Percentiles rank a stretch among this genome's conserved stretches.
These are phyloP conservation scores for Backusella luteola DNA, from an alignment of 192 early-diverging fungal species.

Conservation along the genomic window DNA sequence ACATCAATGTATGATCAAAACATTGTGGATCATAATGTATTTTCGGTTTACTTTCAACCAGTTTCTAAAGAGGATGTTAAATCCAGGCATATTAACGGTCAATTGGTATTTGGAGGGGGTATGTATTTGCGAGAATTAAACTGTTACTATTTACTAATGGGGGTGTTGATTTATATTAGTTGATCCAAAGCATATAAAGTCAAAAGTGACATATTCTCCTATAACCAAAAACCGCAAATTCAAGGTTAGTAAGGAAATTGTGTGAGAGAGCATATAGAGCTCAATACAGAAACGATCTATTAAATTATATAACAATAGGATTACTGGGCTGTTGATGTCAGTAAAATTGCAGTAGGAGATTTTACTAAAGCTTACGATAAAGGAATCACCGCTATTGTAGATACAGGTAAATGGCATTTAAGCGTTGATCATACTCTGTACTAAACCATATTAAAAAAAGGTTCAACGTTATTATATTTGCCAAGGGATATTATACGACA, in stretches of 20 bases:
- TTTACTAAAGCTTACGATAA: not conserved
- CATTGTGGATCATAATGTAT: constrained; percentile 23
- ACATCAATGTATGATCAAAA: constrained; percentile 26
- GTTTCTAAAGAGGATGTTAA: not conserved
- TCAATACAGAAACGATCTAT: not conserved
- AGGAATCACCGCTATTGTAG: constrained; percentile 11
- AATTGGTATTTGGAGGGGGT: constrained; percentile 34
- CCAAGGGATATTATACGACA: constrained; percentile 12
- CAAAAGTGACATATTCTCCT: constrained; percentile 13
- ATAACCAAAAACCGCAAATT: constrained; percentile 8
- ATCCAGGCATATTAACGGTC: constrained; percentile 17
- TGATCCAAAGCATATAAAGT: constrained; percentile 6
- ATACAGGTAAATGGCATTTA: constrained; percentile 13
- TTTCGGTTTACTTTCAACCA: constrained; percentile 32
- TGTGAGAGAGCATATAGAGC: not conserved
- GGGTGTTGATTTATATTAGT: constrained; percentile 9
- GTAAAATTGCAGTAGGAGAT: constrained; percentile 12
- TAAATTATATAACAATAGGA: constrained; percentile 18
- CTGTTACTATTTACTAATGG: not conserved
- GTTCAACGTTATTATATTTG: constrained; percentile 27
- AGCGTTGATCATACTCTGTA: not conserved
- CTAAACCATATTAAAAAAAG: not conserved
- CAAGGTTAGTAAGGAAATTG: not conserved
- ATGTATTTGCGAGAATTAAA: not conserved
- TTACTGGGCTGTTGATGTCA: constrained; percentile 36